Base-by-base conservation (phyloP, 2,329 filamentous ascomycete genomes). In the Thyridium curvatum region DNA sequence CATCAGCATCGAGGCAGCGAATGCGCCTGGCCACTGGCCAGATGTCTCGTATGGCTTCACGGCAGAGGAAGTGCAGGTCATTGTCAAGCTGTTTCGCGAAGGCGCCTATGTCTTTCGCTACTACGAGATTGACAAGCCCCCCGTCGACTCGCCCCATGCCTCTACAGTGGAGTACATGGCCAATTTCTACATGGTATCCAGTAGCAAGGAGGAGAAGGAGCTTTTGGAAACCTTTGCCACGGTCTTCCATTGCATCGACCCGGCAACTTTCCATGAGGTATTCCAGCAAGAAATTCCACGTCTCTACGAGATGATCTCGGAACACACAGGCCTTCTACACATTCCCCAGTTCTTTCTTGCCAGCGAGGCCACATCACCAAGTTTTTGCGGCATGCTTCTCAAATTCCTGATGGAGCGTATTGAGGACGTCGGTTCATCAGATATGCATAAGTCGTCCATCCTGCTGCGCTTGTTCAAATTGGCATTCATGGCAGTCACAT, bases 341-440 rank as follows among this genome's bases (percentile, higher is more conserved):
- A 86, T 98, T 41, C 91, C 93, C 7, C 93, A 99, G 56, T 99
- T 97, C 61, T 93, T 98, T 64, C 77, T 99, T 37, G 93, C 94
- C n/a, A 96, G 90, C 52, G 93, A 99, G 66, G 91, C 91, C 4
- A 99, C 94, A 0, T 96, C 90, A 18, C 90, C 93, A 1, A 94
- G 89, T 47, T 98, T 99, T 61, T 95, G 90, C 45, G 93, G 94
- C 30, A 97, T 99, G 93, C 79, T 98, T 18, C 69, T 99, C 35
- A 88, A 94, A 48, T 98, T 98, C 56, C 71, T 98, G 43, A 98
- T 98, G 93, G 86, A 91, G 52, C 85, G 87, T 38, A 94, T 99
- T 41, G 86, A 94, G 46, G 86, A 98, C 57, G 89, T 99, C 32
- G 93, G 93, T 16, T 93, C 88, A 1, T 82, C 85, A 8, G 89